Conservation (phyloP, 192 early-diverging fungal genomes). For the Borealophlyctis nickersoniae region DNA sequence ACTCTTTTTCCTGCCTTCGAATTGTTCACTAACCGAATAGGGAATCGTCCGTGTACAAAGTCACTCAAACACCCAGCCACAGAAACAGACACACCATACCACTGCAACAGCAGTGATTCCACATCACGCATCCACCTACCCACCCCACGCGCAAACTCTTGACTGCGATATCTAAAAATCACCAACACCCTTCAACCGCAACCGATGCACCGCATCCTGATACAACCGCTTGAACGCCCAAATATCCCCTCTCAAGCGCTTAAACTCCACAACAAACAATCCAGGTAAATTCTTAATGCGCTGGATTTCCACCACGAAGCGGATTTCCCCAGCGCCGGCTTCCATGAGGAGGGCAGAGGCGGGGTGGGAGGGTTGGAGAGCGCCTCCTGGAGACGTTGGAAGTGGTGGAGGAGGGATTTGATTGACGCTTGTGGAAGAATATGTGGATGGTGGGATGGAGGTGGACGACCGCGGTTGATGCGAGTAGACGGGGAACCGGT, state of each 20-base stretch:
- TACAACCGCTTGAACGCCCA: conserved; percentile 55
- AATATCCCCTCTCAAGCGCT: conserved; percentile 49
- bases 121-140: too few species aligned
- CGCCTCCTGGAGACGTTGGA: too few species aligned
- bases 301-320: conserved; percentile 85
- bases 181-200: conserved; percentile 10
- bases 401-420: conserved; percentile 3
- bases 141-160: too few species aligned
- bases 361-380: too few species aligned
- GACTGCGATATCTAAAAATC: too few species aligned
- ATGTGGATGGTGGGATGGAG: background rate
- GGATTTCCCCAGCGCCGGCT: conserved; percentile 64
- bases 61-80: too few species aligned
- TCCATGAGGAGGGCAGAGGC: background rate
- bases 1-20: too few species aligned
- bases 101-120: too few species aligned
- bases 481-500: conserved; percentile 1
- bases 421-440: conserved; percentile 8
- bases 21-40: too few species aligned
- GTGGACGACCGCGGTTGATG: conserved; percentile 1
- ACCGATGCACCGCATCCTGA: conserved; percentile 30
- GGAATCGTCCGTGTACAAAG: too few species aligned
- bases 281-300: conserved; percentile 79
- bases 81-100: too few species aligned
- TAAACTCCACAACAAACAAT: conserved; percentile 50